Percentiles rank a stretch among this genome's conserved stretches.
These are phyloP conservation scores for Fusarium miscanthi DNA, from an alignment of 2,329 filamentous ascomycete species.

Conservation along the genomic window DNA sequence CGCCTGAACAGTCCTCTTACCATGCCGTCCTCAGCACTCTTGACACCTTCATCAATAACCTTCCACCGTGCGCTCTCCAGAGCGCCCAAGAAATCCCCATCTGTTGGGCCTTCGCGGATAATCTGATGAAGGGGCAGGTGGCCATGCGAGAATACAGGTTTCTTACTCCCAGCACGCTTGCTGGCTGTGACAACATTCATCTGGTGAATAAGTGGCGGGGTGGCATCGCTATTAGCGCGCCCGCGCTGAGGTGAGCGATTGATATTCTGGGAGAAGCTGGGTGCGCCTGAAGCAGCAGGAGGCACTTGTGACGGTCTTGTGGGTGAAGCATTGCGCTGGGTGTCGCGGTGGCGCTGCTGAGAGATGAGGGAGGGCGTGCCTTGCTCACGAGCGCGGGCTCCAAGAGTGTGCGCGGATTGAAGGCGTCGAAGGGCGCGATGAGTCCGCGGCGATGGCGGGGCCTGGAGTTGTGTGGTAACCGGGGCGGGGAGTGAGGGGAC, in stretches of 20 bases:
- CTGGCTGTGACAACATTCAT: slow-evolving; percentile 51
- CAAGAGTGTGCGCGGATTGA: slow-evolving; percentile 79
- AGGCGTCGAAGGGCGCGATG: slow-evolving; percentile 77
- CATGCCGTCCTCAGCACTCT: slow-evolving; percentile 84
- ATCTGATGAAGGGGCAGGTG: slow-evolving; percentile 76
- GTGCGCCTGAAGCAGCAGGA: slow-evolving; percentile 7
- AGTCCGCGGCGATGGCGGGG: slow-evolving; percentile 71
- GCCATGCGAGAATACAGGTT: slow-evolving; percentile 62
- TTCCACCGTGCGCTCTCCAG: slow-evolving; percentile 78
- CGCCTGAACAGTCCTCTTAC: slow-evolving; percentile 56
- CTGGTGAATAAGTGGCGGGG: slow-evolving; percentile 54
- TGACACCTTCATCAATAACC: slow-evolving; percentile 80
- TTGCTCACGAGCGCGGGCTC: slow-evolving; percentile 64
- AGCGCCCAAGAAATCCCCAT: slow-evolving; percentile 73
- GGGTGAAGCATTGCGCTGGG: slow-evolving; percentile 52
- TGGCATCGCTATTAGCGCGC: slow-evolving; percentile 80
- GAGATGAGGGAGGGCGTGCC: slow-evolving; percentile 68
- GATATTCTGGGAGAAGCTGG: slow-evolving; percentile 29
- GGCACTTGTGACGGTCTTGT: slow-evolving; percentile 38
- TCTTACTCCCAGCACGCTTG: slow-evolving; percentile 55
- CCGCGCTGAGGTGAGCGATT: slow-evolving; percentile 64
- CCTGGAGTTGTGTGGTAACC: slow-evolving; percentile 59
- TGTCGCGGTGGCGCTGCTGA: slow-evolving; percentile 67
- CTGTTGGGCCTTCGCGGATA: slow-evolving; percentile 81
- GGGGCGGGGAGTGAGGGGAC: slow-evolving; percentile 42